These are phyloP conservation scores for Clathrospora elynae DNA, from an alignment of 2,329 filamentous ascomycete genomes.

Conservation along the genomic window DNA sequence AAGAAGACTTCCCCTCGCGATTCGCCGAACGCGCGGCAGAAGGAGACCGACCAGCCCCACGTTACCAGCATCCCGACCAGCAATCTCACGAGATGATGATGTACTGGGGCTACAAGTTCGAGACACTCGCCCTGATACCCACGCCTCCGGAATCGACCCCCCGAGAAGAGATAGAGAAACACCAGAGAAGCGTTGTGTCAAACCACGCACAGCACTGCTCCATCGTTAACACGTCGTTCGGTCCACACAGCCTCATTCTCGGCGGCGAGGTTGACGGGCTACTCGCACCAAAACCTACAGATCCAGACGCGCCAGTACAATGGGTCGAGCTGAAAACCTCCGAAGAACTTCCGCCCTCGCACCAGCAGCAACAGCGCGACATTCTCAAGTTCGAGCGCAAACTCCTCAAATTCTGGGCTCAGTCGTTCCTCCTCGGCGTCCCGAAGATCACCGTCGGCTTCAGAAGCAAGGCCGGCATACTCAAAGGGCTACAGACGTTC, in stretches of 20 bases:
- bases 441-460: slow-evolving; percentile 92
- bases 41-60: slow-evolving; percentile 28
- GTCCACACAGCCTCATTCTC: slow-evolving; percentile 73
- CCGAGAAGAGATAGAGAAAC: slow-evolving; percentile 77
- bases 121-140: slow-evolving; percentile 79
- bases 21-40: slow-evolving; percentile 62
- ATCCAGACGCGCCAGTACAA: slow-evolving; percentile 61
- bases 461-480: slow-evolving; percentile 71
- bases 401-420: slow-evolving; percentile 94
- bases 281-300: slow-evolving; percentile 35
- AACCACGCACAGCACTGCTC: slow-evolving; percentile 97
- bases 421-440: slow-evolving; percentile 91
- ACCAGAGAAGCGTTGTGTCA: slow-evolving; percentile 73
- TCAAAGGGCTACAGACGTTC: slow-evolving; percentile 76
- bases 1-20: slow-evolving; percentile 83
- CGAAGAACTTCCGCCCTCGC: slow-evolving; percentile 62
- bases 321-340: slow-evolving; percentile 96
- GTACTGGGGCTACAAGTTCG: slow-evolving; percentile 99
- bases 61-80: slow-evolving; percentile 55
- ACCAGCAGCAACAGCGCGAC: slow-evolving; percentile 64
- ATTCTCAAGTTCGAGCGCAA: slow-evolving; percentile 82
- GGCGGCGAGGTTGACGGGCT: slow-evolving; percentile 92
- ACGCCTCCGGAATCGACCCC: slow-evolving; percentile 78
- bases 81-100: slow-evolving; percentile 80
- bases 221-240: slow-evolving; percentile 85